Conservation (phyloP, 2,329 filamentous ascomycete species). For the Pseudogymnoascus sp. region DNA sequence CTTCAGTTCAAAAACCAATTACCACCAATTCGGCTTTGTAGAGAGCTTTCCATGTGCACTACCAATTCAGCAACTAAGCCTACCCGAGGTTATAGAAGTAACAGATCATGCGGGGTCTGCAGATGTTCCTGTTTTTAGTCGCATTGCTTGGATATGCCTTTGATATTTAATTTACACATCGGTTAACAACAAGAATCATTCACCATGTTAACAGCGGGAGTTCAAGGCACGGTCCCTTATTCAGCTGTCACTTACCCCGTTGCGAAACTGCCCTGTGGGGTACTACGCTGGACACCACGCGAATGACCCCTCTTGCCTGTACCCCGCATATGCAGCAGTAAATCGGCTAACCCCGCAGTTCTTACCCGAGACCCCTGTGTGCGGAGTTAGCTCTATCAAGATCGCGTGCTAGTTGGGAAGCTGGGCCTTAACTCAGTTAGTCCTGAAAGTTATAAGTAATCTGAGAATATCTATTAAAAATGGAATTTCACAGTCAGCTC, state of each 20-base stretch:
- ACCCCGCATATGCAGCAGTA: background rate
- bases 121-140: background rate
- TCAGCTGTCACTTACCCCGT: background rate
- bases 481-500: constrained; percentile 4
- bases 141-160: background rate
- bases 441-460: background rate
- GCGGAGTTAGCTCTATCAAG: background rate
- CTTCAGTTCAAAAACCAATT: background rate
- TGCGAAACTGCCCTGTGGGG: background rate
- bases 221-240: background rate
- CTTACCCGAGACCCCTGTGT: background rate
- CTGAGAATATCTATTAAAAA: background rate
- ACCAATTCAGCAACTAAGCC: background rate
- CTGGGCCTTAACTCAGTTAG: background rate
- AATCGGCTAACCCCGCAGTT: background rate
- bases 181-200: background rate
- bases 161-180: background rate
- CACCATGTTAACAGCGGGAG: background rate
- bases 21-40: background rate
- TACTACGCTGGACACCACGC: background rate
- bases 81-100: constrained; percentile 4
- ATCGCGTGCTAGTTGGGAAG: background rate
- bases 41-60: background rate
- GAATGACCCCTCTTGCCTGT: background rate
- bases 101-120: background rate